phyloP scores from a whole-genome alignment of 768 basidiomycete genomes.

The Phanerodontia chrysosporium region DNA sequence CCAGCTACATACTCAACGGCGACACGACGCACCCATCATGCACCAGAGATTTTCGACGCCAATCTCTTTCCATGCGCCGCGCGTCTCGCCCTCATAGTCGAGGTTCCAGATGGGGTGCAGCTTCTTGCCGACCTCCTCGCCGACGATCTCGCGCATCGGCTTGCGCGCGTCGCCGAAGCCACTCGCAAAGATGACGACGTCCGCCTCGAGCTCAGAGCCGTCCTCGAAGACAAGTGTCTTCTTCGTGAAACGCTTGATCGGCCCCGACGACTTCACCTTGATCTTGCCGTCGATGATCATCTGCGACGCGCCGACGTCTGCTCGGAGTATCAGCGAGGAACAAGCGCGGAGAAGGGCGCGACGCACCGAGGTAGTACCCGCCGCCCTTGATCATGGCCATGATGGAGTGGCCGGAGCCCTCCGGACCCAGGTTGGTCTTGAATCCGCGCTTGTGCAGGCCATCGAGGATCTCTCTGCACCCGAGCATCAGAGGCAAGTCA shows the following conservation, averaged over 20 bases:
- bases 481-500: neutral
- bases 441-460: slow-evolving; percentile 33
- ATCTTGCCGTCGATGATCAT: slow-evolving; percentile 46
- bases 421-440: slow-evolving; percentile 33
- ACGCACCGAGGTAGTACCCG: slow-evolving; percentile 36
- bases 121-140: slow-evolving; percentile 39
- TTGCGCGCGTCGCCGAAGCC: slow-evolving; percentile 17
- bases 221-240: slow-evolving; percentile 19
- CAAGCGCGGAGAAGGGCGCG: neutral
- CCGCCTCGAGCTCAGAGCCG: slow-evolving; percentile 19
- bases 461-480: slow-evolving; percentile 32
- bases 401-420: slow-evolving; percentile 31
- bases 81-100: slow-evolving; percentile 59
- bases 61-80: slow-evolving; percentile 45
- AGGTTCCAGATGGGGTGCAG: slow-evolving; percentile 64
- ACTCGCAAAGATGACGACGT: slow-evolving; percentile 26
- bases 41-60: slow-evolving; percentile 53
- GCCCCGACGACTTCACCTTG: slow-evolving; percentile 41
- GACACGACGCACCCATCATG: slow-evolving; percentile 47
- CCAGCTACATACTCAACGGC: neutral
- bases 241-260: slow-evolving; percentile 27
- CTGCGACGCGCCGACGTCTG: slow-evolving; percentile 33
- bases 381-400: slow-evolving; percentile 29
- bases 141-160: slow-evolving; percentile 34
- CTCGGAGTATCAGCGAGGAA: neutral